A percentile compares a stretch with the other conserved stretches of the same genome.
Evolutionary conservation across 2,329 filamentous ascomycete genomes (phyloP).

Genomic region (Paecilomyces formosus): DNA sequence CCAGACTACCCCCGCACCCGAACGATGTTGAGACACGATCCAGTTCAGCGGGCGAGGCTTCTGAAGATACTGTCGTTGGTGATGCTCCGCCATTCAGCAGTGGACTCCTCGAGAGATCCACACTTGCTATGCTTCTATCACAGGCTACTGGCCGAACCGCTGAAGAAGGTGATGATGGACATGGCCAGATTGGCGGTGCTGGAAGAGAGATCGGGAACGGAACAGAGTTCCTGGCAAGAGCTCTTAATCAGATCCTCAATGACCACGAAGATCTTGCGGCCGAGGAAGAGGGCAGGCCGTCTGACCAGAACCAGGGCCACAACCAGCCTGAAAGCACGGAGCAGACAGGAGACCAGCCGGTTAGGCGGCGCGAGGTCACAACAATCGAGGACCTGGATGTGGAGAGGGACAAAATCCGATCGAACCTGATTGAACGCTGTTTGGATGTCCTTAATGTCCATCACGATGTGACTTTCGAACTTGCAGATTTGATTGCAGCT

Average conservation of each 20-base stretch:
- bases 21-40: conserved; percentile 42
- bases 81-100: conserved; percentile 19
- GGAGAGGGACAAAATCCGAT: conserved; percentile 63
- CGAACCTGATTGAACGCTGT: conserved; percentile 78
- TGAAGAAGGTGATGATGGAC: conserved; percentile 15
- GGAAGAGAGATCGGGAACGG: conserved; percentile 25
- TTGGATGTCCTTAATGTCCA: conserved; percentile 85
- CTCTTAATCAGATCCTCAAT: conserved; percentile 34
- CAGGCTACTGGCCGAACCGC: conserved; percentile 19
- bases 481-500: conserved; percentile 76
- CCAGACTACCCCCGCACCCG: conserved; percentile 60
- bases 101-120: conserved; percentile 20
- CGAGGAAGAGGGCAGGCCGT: conserved; percentile 16
- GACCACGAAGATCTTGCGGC: conserved; percentile 19
- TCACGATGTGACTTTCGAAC: conserved; percentile 79
- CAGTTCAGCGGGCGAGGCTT: conserved; percentile 18
- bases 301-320: conserved; percentile 13
- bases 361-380: conserved; percentile 24
- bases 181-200: conserved; percentile 13
- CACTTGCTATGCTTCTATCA: conserved; percentile 27
- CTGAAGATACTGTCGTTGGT: conserved; percentile 19
- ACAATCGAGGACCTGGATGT: conserved; percentile 75
- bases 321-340: conserved; percentile 14
- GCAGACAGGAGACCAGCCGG: conserved; percentile 12
- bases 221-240: conserved; percentile 34